Conservation (phyloP, 2,329 filamentous ascomycete species). For the Aspergillus awamori region DNA sequence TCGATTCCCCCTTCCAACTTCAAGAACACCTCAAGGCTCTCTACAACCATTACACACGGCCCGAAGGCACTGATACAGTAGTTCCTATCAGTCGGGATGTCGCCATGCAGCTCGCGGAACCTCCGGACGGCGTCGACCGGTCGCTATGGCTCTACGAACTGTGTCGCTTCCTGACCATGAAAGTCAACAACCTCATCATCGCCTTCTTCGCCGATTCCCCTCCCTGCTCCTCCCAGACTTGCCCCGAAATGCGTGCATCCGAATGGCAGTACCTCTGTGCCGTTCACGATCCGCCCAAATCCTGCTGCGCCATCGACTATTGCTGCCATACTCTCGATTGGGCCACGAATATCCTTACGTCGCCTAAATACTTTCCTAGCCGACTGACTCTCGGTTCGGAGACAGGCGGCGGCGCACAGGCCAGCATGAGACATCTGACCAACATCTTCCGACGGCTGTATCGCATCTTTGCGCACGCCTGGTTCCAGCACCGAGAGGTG, state of each 20-base stretch:
- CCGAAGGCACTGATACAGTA: conserved; percentile 59
- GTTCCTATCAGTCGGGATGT: conserved; percentile 74
- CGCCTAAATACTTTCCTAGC: conserved; percentile 92
- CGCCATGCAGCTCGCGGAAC: conserved; percentile 74
- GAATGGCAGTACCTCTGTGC: conserved; percentile 99
- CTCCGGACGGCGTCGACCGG: conserved; percentile 79
- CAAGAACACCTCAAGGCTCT: conserved; percentile 96
- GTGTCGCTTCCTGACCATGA: conserved; percentile 90
- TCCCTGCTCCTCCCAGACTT: conserved; percentile 84
- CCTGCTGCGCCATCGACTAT: conserved; percentile 97
- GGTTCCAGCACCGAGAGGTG: conserved; percentile 94
- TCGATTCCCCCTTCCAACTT: conserved; percentile 95
- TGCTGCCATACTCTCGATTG: conserved; percentile 98
- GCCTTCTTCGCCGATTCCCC: conserved; percentile 90
- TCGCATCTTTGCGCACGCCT: conserved; percentile 96
- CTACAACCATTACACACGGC: conserved; percentile 77
- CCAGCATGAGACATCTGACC: conserved; percentile 69
- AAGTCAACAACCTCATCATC: conserved; percentile 89
- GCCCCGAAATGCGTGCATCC: conserved; percentile 96
- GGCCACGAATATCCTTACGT: conserved; percentile 92
- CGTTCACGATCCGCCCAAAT: conserved; percentile 94
- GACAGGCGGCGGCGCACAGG: conserved; percentile 44
- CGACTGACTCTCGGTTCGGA: conserved; percentile 65
- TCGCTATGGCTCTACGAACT: conserved; percentile 97
- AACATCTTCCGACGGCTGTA: conserved; percentile 95